Conservation (phyloP, 352 stramenopile species). For the Pythium graminicola region DNA sequence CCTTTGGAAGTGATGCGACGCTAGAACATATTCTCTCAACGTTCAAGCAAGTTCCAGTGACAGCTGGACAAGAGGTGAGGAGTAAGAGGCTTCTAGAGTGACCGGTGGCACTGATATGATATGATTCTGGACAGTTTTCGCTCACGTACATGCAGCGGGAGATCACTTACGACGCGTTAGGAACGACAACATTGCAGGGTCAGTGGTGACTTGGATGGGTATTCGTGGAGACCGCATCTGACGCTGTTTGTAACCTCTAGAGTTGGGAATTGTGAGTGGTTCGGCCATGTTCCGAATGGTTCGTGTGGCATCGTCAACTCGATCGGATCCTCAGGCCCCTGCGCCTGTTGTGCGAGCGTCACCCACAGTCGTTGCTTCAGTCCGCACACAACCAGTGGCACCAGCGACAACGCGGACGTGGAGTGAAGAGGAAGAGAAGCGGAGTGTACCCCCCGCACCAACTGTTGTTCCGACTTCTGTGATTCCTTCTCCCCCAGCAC, state of each 20-base stretch:
- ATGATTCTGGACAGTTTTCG: too few species aligned
- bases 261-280: slow-evolving; percentile 70
- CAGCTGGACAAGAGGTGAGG: slow-evolving; percentile 31
- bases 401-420: neutral
- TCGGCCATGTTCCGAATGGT: slow-evolving; percentile 80
- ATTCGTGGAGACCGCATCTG: neutral
- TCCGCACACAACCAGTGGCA: neutral
- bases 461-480: neutral
- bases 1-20: slow-evolving; percentile 47
- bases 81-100: too few species aligned
- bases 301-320: too few species aligned
- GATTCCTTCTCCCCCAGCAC: neutral
- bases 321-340: too few species aligned
- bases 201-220: neutral
- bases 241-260: slow-evolving; percentile 17
- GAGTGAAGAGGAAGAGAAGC: slow-evolving; percentile 16
- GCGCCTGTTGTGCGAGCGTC: too few species aligned
- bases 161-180: slow-evolving; percentile 44
- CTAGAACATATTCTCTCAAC: slow-evolving; percentile 51
- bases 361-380: too few species aligned
- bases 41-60: slow-evolving; percentile 44
- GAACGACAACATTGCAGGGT: slow-evolving; percentile 65
- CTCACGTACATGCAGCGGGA: slow-evolving; percentile 77
- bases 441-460: neutral
- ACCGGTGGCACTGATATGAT: too few species aligned